Conservation (phyloP, 1,284 basidiomycete genomes). For the Ceratobasidium papillatum region DNA sequence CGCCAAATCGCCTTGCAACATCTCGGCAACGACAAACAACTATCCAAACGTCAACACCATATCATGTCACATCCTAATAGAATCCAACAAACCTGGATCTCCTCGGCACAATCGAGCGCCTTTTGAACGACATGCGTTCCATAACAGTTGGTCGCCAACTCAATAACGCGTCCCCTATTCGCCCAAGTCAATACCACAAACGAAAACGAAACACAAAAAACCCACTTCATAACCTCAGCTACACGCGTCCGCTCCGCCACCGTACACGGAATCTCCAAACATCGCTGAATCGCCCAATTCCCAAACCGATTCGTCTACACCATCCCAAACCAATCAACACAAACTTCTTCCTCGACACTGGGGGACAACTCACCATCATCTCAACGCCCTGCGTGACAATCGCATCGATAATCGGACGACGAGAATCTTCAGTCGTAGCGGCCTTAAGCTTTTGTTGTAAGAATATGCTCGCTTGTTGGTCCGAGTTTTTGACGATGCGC, state of each 20-base stretch:
- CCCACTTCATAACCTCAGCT: slow-evolving; percentile 78
- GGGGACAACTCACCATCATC: slow-evolving; percentile 80
- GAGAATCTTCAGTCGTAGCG: slow-evolving; percentile 63
- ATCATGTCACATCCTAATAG: not conserved
- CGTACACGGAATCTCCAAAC: slow-evolving; percentile 76
- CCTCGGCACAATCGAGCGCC: slow-evolving; percentile 86
- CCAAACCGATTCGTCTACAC: slow-evolving; percentile 66
- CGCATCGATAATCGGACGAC: slow-evolving; percentile 81
- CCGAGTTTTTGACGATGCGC: slow-evolving; percentile 83
- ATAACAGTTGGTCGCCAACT: slow-evolving; percentile 84
- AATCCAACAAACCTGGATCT: slow-evolving; percentile 64
- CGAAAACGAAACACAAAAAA: slow-evolving; percentile 41
- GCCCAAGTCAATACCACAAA: not conserved
- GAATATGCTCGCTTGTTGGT: slow-evolving; percentile 88
- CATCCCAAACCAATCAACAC: not conserved
- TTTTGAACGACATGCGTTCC: slow-evolving; percentile 87
- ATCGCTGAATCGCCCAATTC: slow-evolving; percentile 86
- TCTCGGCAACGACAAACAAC: slow-evolving; percentile 78
- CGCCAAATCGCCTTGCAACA: slow-evolving; percentile 79
- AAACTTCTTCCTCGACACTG: not conserved
- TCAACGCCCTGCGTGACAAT: slow-evolving; percentile 81
- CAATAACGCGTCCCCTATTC: slow-evolving; percentile 76
- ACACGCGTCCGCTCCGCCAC: slow-evolving; percentile 78
- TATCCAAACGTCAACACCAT: slow-evolving; percentile 19
- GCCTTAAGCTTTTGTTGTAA: slow-evolving; percentile 81